phyloP scores from a whole-genome alignment of 164 flowering plant genomes.

The Santalum album region DNA sequence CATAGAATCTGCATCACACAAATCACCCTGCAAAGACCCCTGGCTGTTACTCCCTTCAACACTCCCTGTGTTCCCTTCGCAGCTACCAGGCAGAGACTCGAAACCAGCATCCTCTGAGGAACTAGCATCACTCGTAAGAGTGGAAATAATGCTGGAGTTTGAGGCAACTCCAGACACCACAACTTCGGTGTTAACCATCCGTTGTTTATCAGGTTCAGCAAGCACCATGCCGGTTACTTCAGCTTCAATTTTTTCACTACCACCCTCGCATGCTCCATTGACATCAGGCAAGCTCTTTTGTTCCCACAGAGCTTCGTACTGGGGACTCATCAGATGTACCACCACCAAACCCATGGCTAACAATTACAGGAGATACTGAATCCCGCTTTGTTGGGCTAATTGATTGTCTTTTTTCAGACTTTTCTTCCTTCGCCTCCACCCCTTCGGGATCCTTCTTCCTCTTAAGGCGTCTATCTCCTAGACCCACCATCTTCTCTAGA shows the following conservation, averaged over 20 bases:
- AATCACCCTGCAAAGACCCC: conserved; percentile 20
- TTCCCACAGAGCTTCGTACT: conserved; percentile 6
- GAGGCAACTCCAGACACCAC: conserved; percentile 11
- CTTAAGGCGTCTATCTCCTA: conserved; percentile 18
- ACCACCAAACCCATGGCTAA: conserved; percentile 6
- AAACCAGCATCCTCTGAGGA: conserved; percentile 18
- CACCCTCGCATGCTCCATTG: neutral
- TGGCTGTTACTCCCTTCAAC: conserved; percentile 20
- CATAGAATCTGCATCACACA: conserved; percentile 22
- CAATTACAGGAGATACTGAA: conserved; percentile 24
- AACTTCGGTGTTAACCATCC: conserved; percentile 3
- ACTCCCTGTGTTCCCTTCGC: conserved; percentile 17
- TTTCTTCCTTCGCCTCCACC: conserved; percentile 8
- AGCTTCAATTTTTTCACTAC: neutral
- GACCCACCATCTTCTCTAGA: conserved; percentile 19
- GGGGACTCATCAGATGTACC: conserved; percentile 11
- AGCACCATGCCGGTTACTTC: conserved; percentile 1
- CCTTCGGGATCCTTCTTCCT: conserved; percentile 21
- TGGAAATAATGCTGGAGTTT: conserved; percentile 13
- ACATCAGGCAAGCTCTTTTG: conserved; percentile 5
- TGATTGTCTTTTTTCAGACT: conserved; percentile 14
- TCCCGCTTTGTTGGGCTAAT: conserved; percentile 19
- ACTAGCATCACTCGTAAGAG: conserved; percentile 19
- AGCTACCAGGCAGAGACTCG: conserved; percentile 18
- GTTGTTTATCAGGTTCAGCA: neutral